Conservation (phyloP, 2,329 filamentous ascomycete species). For the Cladosporium sp. region DNA sequence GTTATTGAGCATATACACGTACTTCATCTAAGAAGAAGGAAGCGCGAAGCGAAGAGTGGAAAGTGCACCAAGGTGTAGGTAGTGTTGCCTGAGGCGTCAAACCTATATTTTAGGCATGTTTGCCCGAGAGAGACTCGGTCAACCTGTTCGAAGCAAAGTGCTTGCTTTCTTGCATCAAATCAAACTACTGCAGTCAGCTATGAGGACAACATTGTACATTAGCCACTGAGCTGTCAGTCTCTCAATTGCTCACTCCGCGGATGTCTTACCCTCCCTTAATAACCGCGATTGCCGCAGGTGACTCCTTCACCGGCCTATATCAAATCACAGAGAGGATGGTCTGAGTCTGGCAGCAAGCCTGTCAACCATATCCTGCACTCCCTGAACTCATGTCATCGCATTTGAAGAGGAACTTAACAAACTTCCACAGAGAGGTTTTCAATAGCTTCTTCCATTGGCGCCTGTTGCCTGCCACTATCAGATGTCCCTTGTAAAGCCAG, state of each 20-base stretch:
- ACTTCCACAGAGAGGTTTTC: not conserved
- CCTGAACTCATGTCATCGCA: not conserved
- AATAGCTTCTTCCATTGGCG: not conserved
- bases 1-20: not conserved
- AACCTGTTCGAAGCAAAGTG: not conserved
- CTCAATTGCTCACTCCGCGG: too few relatives aligned
- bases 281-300: not conserved
- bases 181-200: not conserved
- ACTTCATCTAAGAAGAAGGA: not conserved
- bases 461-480: too few relatives aligned
- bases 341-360: not conserved
- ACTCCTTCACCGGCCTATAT: not conserved
- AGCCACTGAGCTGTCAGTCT: too few relatives aligned
- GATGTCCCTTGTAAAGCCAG: not conserved
- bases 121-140: not conserved
- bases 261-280: not conserved
- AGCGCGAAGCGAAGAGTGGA: not conserved
- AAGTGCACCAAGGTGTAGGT: not conserved
- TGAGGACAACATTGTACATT: not conserved
- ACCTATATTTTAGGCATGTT: not conserved
- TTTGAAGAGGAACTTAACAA: not conserved
- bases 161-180: too few relatives aligned
- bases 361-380: not conserved
- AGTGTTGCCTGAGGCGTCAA: not conserved
- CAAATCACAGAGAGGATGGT: not conserved